Conservation (phyloP, 2,329 filamentous ascomycete species). For the Trichothecium roseum region DNA sequence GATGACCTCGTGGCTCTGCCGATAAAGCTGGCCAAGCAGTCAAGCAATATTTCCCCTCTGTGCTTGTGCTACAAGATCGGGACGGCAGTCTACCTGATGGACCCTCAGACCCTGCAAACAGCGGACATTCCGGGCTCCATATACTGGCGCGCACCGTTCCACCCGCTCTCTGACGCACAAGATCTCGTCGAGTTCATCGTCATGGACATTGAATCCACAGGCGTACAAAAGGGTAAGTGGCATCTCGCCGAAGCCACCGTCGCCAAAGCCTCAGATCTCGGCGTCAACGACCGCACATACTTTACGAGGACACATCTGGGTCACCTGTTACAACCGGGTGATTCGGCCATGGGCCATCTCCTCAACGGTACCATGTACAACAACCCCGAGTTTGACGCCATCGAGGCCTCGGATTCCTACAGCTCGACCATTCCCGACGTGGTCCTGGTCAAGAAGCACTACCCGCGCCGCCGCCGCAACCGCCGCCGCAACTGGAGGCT, state of each 20-base stretch:
- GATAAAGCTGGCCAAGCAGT: constrained; percentile 74
- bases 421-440: constrained; percentile 79
- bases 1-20: constrained; percentile 93
- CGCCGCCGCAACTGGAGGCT: constrained; percentile 84
- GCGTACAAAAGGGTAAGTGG: constrained; percentile 68
- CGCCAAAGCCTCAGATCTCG: constrained; percentile 76
- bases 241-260: constrained; percentile 81
- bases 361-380: constrained; percentile 88
- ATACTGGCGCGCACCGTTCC: constrained; percentile 89
- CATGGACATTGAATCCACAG: constrained; percentile 82
- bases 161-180: constrained; percentile 69
- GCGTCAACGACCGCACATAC: constrained; percentile 77
- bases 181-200: constrained; percentile 88
- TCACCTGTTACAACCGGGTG: constrained; percentile 72
- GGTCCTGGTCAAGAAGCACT: constrained; percentile 93
- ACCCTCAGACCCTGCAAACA: constrained; percentile 83
- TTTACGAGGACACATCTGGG: constrained; percentile 87
- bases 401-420: constrained; percentile 70
- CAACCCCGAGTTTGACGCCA: constrained; percentile 71
- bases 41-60: constrained; percentile 82
- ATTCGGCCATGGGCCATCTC: constrained; percentile 92
- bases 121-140: constrained; percentile 72
- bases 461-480: constrained; percentile 71
- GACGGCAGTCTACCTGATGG: constrained; percentile 80
- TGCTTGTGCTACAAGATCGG: constrained; percentile 81